phyloP scores from a whole-genome alignment of 1,139 yeast genomes.

The Pneumocystis carinii region DNA sequence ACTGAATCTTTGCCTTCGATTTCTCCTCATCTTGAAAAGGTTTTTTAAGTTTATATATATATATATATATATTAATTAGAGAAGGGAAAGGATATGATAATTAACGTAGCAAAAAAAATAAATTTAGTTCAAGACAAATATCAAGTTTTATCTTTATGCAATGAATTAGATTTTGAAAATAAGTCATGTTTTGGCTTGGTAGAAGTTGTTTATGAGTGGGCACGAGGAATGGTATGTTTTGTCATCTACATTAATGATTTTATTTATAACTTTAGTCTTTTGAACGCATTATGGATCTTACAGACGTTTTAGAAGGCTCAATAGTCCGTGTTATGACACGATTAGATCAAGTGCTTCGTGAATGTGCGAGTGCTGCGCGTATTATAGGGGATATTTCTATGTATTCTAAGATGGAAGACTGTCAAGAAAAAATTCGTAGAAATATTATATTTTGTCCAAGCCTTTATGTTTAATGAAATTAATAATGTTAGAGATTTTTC shows the following conservation, averaged over 20 bases:
- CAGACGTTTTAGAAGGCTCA: constrained; percentile 89
- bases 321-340: constrained; percentile 94
- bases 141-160: constrained; percentile 33
- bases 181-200: constrained; percentile 78
- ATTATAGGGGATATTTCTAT: constrained; percentile 85
- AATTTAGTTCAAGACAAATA: constrained; percentile 48
- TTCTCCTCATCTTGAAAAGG: constrained; percentile 61
- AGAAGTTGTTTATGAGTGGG: constrained; percentile 97
- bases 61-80: not conserved
- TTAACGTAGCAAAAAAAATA: constrained; percentile 52
- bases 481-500: not conserved
- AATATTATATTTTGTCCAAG: constrained; percentile 97
- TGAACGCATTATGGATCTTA: constrained; percentile 74
- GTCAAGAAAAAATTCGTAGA: constrained; percentile 88
- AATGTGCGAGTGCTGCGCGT: constrained; percentile 84
- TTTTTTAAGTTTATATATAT: not conserved
- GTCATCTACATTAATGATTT: not conserved
- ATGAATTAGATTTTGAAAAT: constrained; percentile 35
- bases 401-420: constrained; percentile 76
- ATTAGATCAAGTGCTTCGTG: constrained; percentile 85
- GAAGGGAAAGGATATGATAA: constrained; percentile 51
- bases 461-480: constrained; percentile 44
- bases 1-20: constrained; percentile 43
- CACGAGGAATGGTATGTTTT: constrained; percentile 49
- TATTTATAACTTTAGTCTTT: constrained; percentile 32